These are phyloP conservation scores for Russula compacta DNA, from an alignment of 768 basidiomycete species.

Conservation along the genomic window DNA sequence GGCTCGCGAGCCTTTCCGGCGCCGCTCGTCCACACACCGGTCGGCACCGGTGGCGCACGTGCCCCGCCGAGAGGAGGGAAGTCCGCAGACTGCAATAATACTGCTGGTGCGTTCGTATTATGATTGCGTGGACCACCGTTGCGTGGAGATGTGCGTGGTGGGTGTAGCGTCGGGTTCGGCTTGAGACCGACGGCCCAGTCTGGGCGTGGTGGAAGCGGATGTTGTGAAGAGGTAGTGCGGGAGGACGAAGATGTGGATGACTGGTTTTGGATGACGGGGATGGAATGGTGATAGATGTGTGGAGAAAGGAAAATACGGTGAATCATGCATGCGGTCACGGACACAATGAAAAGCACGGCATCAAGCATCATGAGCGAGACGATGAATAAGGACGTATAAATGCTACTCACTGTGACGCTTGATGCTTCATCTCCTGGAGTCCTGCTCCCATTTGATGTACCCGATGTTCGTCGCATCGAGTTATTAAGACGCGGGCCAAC, in stretches of 20 bases:
- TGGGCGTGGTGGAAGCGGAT: slow-evolving; percentile 72
- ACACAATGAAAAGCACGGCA: neutral
- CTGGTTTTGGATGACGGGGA: slow-evolving; percentile 24
- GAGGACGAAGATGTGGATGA: slow-evolving; percentile 80
- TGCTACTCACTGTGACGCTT: slow-evolving; percentile 50
- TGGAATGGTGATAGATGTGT: neutral
- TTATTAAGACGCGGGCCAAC: slow-evolving; percentile 59
- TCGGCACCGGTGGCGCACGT: slow-evolving; percentile 38
- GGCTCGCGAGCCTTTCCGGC: slow-evolving; percentile 15
- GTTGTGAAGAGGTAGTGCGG: slow-evolving; percentile 62
- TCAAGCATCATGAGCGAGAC: neutral
- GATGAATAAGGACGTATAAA: neutral
- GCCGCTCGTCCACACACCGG: slow-evolving; percentile 51
- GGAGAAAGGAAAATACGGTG: neutral
- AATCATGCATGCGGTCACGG: neutral
- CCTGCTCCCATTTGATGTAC: slow-evolving; percentile 45
- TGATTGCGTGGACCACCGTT: slow-evolving; percentile 43
- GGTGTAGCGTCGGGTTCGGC: slow-evolving; percentile 58
- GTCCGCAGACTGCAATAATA: slow-evolving; percentile 26
- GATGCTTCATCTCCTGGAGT: slow-evolving; percentile 68
- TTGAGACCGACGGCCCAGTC: slow-evolving; percentile 87
- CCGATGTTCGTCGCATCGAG: slow-evolving; percentile 38
- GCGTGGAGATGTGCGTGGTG: slow-evolving; percentile 32
- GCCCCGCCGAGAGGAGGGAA: slow-evolving; percentile 24
- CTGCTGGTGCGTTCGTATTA: slow-evolving; percentile 31